Conservation (phyloP, 2,329 filamentous ascomycete species). For the Westerdykella aurantiaca region DNA sequence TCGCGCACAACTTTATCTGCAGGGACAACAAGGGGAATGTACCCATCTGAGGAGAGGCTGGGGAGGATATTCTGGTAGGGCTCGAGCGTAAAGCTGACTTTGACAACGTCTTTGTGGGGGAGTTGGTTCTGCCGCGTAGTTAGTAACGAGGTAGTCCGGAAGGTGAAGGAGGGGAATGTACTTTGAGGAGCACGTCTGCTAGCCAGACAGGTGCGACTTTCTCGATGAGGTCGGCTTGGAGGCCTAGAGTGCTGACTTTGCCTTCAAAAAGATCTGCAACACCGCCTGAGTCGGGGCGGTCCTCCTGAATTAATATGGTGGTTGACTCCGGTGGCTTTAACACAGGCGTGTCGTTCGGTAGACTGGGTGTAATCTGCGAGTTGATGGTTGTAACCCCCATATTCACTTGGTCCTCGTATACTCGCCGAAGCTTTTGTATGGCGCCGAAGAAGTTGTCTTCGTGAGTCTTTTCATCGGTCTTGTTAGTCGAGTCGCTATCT, state of each 20-base stretch:
- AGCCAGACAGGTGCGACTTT: conserved; percentile 87
- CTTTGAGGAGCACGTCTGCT: conserved; percentile 73
- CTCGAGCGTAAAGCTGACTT: conserved; percentile 89
- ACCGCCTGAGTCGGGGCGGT: conserved; percentile 56
- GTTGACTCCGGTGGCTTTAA: conserved; percentile 64
- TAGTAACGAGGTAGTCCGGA: neutral
- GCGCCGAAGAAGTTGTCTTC: conserved; percentile 70
- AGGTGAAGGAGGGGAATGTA: conserved; percentile 28
- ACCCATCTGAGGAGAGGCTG: conserved; percentile 67
- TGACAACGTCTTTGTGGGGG: conserved; percentile 83
- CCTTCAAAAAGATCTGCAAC: conserved; percentile 86
- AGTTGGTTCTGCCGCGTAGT: conserved; percentile 59
- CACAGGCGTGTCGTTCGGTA: conserved; percentile 69
- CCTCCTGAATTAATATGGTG: conserved; percentile 60
- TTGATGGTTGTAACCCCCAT: conserved; percentile 51
- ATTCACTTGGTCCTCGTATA: conserved; percentile 63
- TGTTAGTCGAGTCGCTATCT: conserved; percentile 56
- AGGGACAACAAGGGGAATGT: conserved; percentile 29
- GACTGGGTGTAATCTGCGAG: conserved; percentile 61
- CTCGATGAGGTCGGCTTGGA: conserved; percentile 77
- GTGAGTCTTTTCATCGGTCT: conserved; percentile 62
- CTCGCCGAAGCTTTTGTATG: conserved; percentile 65
- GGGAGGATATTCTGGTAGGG: conserved; percentile 73
- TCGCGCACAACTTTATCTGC: conserved; percentile 17
- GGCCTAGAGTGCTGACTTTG: conserved; percentile 70